Evolutionary conservation across 2,329 filamentous ascomycete genomes (phyloP).

Genomic region (Cladosporium sp.): DNA sequence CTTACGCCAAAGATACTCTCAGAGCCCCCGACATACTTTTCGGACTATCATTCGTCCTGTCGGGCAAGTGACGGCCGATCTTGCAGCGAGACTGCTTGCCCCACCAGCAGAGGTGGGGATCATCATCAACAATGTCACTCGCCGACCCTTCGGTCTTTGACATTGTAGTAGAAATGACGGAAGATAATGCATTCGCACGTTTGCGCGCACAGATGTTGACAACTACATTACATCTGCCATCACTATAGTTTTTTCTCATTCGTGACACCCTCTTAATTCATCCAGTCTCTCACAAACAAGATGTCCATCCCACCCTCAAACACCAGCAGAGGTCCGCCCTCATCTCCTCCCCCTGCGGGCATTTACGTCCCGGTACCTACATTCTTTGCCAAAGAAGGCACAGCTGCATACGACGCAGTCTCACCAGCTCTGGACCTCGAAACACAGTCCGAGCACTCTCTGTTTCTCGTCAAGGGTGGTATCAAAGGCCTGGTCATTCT

Average conservation of each 20-base stretch:
- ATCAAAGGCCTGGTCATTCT: constrained; percentile 59
- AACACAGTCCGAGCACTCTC: constrained; percentile 53
- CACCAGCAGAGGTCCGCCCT: background rate
- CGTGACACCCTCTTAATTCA: background rate
- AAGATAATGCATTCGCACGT: background rate
- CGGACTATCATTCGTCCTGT: background rate
- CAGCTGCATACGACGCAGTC: constrained; percentile 40
- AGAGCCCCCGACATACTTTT: background rate
- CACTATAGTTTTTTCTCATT: background rate
- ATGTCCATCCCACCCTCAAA: background rate
- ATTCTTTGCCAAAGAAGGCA: constrained; percentile 53
- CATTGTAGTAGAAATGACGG: background rate
- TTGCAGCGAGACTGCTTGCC: background rate
- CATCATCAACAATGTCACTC: background rate
- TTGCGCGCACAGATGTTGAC: background rate
- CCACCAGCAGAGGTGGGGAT: background rate
- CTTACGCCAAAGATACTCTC: no score
- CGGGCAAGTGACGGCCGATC: constrained; percentile 3
- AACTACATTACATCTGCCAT: background rate
- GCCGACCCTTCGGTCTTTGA: constrained; percentile 10
- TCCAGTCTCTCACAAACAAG: background rate
- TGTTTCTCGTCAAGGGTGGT: constrained; percentile 57
- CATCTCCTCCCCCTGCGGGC: constrained; percentile 44
- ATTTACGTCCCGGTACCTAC: constrained; percentile 59
- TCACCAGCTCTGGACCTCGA: constrained; percentile 53